phyloP scores from a whole-genome alignment of 345 rosid species.

The Heritiera fomes region DNA sequence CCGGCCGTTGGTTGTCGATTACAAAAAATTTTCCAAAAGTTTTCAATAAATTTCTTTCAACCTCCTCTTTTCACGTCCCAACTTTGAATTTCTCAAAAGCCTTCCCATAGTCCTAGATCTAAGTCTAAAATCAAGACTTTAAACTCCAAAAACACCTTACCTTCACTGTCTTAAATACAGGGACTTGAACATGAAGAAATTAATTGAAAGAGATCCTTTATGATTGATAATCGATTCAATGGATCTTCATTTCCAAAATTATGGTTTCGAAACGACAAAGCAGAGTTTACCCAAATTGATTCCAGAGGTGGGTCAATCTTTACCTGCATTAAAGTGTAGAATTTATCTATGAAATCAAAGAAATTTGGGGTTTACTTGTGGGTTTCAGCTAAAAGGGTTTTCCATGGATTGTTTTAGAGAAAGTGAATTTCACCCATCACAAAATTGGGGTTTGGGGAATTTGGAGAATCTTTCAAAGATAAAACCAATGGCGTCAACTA shows the following conservation, averaged over 20 bases:
- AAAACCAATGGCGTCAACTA: constrained; percentile 18
- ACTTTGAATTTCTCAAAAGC: too few species aligned
- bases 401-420: constrained; percentile 35
- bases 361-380: constrained; percentile 33
- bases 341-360: constrained; percentile 31
- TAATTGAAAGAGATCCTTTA: constrained; percentile 44
- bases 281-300: constrained; percentile 57
- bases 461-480: not conserved
- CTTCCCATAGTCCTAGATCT: too few species aligned
- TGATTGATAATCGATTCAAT: constrained; percentile 27
- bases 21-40: too few species aligned
- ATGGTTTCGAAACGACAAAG: constrained; percentile 36
- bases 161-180: too few species aligned
- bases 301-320: constrained; percentile 53
- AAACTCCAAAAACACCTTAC: too few species aligned
- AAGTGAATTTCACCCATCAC: constrained; percentile 35
- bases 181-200: constrained; percentile 45
- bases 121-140: too few species aligned
- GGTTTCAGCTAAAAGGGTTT: constrained; percentile 39
- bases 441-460: constrained; percentile 7
- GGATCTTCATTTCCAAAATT: constrained; percentile 27
- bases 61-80: too few species aligned
- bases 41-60: too few species aligned
- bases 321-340: constrained; percentile 47
- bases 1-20: too few species aligned